Percentiles rank a stretch among this genome's conserved stretches.
phyloP scores from a whole-genome alignment of 1,284 basidiomycete species.

The Marasmius fiardii region DNA sequence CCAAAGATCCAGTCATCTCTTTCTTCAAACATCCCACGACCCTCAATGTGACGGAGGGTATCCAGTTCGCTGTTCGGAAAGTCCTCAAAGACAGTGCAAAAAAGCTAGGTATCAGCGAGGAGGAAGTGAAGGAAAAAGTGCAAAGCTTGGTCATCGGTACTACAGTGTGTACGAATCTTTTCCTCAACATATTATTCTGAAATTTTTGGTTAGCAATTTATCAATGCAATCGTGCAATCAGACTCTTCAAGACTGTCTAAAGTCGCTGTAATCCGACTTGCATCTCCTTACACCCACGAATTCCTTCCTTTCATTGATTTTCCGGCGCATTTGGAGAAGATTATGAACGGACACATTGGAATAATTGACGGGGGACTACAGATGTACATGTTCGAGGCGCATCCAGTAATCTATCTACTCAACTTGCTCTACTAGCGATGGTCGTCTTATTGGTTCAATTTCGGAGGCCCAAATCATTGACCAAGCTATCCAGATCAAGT shows the following conservation, averaged over 20 bases:
- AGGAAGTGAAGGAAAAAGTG: constrained; percentile 21
- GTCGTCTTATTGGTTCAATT: constrained; percentile 36
- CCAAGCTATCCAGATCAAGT: constrained; percentile 37
- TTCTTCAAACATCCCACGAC: constrained; percentile 52
- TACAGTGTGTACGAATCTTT: constrained; percentile 26
- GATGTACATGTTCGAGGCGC: constrained; percentile 24
- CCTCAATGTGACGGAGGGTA: constrained; percentile 47
- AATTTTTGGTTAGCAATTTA: constrained; percentile 25
- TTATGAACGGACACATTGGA: constrained; percentile 41
- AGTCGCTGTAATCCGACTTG: constrained; percentile 48
- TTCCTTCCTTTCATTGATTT: constrained; percentile 42
- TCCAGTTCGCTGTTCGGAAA: constrained; percentile 39
- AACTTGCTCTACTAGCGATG: constrained; percentile 27
- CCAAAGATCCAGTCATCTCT: constrained; percentile 39
- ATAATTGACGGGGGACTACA: constrained; percentile 47
- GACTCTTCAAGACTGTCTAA: constrained; percentile 40
- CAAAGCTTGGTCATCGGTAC: constrained; percentile 46
- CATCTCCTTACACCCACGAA: constrained; percentile 43
- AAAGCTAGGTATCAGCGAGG: neutral
- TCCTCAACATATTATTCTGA: neutral
- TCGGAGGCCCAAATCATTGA: constrained; percentile 35
- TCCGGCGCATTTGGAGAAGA: constrained; percentile 33
- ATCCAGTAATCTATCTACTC: neutral
- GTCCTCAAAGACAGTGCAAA: constrained; percentile 34
- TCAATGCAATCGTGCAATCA: constrained; percentile 51